These are phyloP conservation scores for Aspergillus diversus DNA, from an alignment of 495 filamentous ascomycete genomes.

Conservation along the genomic window DNA sequence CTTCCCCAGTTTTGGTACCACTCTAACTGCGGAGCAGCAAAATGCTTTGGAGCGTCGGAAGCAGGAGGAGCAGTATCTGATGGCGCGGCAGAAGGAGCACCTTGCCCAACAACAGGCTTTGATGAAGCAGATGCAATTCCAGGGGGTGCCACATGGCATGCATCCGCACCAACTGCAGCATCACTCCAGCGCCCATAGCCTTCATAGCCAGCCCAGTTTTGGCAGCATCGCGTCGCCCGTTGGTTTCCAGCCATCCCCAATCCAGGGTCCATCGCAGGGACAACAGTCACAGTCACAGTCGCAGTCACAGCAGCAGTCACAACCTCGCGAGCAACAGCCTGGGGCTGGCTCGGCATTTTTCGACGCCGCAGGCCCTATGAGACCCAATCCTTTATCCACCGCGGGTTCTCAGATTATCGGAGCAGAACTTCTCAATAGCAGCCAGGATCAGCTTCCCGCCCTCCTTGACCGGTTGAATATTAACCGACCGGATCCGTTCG, in stretches of 20 bases:
- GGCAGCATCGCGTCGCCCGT: slow-evolving; percentile 88
- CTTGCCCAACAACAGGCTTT: slow-evolving; percentile 84
- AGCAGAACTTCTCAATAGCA: slow-evolving; percentile 47
- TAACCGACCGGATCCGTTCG: slow-evolving; percentile 53
- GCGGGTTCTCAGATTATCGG: slow-evolving; percentile 57
- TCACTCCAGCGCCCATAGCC: slow-evolving; percentile 89
- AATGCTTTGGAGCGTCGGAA: slow-evolving; percentile 95
- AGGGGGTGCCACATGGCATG: slow-evolving; percentile 55
- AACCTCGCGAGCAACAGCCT: slow-evolving; percentile 27
- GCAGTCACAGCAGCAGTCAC: too few species aligned
- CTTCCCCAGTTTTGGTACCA: slow-evolving; percentile 97
- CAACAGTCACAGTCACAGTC: slow-evolving; percentile 38
- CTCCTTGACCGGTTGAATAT: slow-evolving; percentile 64
- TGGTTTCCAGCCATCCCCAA: slow-evolving; percentile 71
- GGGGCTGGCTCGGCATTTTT: slow-evolving; percentile 66
- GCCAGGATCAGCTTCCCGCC: slow-evolving; percentile 63
- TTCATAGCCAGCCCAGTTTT: slow-evolving; percentile 95
- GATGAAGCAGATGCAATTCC: slow-evolving; percentile 73
- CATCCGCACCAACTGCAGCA: slow-evolving; percentile 74
- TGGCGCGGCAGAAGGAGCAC: slow-evolving; percentile 92
- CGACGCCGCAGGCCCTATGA: slow-evolving; percentile 54
- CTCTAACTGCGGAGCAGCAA: slow-evolving; percentile 94
- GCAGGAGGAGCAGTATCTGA: slow-evolving; percentile 96
- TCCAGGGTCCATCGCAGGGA: slow-evolving; percentile 67
- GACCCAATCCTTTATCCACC: slow-evolving; percentile 43